Conservation (phyloP, 73 alveolate genomes). For the Paramecium sexaurelia region DNA sequence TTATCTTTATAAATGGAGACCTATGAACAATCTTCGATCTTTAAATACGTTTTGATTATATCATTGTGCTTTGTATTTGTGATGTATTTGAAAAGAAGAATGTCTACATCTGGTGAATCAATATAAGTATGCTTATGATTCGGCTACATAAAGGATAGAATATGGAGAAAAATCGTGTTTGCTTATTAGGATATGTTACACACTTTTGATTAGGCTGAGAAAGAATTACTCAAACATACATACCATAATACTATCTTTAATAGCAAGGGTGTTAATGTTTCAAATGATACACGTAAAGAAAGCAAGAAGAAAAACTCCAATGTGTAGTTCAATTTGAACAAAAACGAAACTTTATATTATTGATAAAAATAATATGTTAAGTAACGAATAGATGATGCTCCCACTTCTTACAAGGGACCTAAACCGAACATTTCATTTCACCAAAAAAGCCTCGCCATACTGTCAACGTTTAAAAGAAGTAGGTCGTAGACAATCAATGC, state of each 20-base stretch:
- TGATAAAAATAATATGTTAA: neutral
- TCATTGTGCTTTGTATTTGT: neutral
- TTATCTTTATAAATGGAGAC: neutral
- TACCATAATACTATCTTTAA: conserved; percentile 30
- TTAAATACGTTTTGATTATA: neutral
- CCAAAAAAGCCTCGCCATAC: conserved; percentile 21
- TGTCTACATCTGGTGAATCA: neutral
- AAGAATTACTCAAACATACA: conserved; percentile 19
- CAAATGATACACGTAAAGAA: neutral
- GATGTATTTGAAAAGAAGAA: neutral
- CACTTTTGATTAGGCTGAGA: neutral
- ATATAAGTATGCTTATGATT: neutral
- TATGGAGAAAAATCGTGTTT: conserved; percentile 20
- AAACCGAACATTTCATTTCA: neutral
- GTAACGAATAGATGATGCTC: conserved; percentile 12
- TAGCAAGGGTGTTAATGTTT: neutral
- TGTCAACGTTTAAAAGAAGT: conserved; percentile 22
- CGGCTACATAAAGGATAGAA: neutral
- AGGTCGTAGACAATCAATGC: neutral
- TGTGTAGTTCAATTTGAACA: conserved; percentile 5
- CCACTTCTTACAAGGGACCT: conserved; percentile 36
- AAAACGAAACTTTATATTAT: conserved; percentile 20
- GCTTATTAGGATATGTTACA: conserved; percentile 24
- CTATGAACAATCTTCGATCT: neutral
- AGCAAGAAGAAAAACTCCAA: neutral